Evolutionary conservation across 1,284 basidiomycete species (phyloP).

Genomic region (Ceratobasidium theobromae): DNA sequence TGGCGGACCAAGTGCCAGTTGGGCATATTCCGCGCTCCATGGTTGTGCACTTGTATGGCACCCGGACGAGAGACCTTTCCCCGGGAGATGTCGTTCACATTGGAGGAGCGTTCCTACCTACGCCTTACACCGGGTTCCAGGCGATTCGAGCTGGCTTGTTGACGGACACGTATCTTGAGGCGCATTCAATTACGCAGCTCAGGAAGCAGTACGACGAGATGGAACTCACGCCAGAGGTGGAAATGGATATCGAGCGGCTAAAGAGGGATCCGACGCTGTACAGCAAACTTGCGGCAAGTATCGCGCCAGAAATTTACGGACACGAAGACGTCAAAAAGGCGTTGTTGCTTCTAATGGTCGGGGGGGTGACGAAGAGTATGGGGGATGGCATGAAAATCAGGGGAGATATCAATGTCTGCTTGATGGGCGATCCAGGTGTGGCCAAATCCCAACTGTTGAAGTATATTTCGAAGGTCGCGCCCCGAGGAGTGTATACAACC

Average conservation of each 20-base stretch:
- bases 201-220: constrained; percentile 98
- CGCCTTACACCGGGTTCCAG: constrained; percentile 85
- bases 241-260: constrained; percentile 68
- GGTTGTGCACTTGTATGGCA: constrained; percentile 93
- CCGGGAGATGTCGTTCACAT: constrained; percentile 96
- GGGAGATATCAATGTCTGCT: constrained; percentile 95
- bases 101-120: constrained; percentile 86
- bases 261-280: constrained; percentile 80
- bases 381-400: constrained; percentile 99
- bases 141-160: constrained; percentile 91
- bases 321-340: constrained; percentile 99
- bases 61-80: constrained; percentile 86
- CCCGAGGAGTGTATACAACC: constrained; percentile 96
- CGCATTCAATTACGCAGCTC: constrained; percentile 87
- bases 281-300: constrained; percentile 79
- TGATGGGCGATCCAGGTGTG: constrained; percentile 99
- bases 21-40: constrained; percentile 98
- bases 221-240: constrained; percentile 87
- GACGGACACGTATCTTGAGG: constrained; percentile 96
- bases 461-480: constrained; percentile 98
- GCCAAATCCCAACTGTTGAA: constrained; percentile 98
- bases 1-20: constrained; percentile 99
- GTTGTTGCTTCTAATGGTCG: constrained; percentile 89
- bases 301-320: constrained; percentile 98
- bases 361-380: constrained; percentile 92